Conservation (phyloP, 2,329 filamentous ascomycete genomes). For the Pseudogymnoascus sp. region DNA sequence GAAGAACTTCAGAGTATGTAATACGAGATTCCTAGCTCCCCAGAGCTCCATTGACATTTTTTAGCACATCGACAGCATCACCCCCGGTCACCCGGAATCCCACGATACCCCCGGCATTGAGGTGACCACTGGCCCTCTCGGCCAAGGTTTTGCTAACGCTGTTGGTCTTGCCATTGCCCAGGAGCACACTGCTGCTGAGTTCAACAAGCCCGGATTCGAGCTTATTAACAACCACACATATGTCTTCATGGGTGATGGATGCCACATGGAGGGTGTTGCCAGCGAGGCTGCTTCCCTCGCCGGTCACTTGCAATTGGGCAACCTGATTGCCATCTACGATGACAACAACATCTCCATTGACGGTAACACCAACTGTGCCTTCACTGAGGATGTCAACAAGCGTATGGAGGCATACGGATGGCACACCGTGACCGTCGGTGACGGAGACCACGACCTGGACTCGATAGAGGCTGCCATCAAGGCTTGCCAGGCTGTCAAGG, state of each 20-base stretch:
- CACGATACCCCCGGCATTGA: conserved; percentile 96
- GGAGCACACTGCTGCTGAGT: conserved; percentile 79
- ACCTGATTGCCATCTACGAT: conserved; percentile 94
- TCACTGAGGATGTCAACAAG: conserved; percentile 94
- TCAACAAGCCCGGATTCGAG: conserved; percentile 94
- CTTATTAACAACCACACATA: conserved; percentile 97
- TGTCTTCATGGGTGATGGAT: conserved; percentile 93
- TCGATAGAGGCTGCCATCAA: conserved; percentile 83
- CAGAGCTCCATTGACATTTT: conserved; percentile 16
- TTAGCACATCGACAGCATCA: conserved; percentile 59
- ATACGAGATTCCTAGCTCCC: conserved; percentile 12
- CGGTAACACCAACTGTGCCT: conserved; percentile 89
- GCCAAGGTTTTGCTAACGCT: conserved; percentile 94
- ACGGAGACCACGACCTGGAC: conserved; percentile 83
- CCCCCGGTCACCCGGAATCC: conserved; percentile 90
- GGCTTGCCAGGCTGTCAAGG: conserved; percentile 75
- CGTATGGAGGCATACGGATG: conserved; percentile 96
- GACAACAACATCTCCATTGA: conserved; percentile 97
- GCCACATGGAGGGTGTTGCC: conserved; percentile 96
- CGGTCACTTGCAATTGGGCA: conserved; percentile 94
- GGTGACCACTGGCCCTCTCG: conserved; percentile 95
- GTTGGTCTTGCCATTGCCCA: conserved; percentile 97
- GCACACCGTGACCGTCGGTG: conserved; percentile 76
- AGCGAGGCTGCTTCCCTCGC: conserved; percentile 86
- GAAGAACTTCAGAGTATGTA: conserved; percentile 79